phyloP scores from a whole-genome alignment of 345 rosid species.

The Bruguiera parviflora region DNA sequence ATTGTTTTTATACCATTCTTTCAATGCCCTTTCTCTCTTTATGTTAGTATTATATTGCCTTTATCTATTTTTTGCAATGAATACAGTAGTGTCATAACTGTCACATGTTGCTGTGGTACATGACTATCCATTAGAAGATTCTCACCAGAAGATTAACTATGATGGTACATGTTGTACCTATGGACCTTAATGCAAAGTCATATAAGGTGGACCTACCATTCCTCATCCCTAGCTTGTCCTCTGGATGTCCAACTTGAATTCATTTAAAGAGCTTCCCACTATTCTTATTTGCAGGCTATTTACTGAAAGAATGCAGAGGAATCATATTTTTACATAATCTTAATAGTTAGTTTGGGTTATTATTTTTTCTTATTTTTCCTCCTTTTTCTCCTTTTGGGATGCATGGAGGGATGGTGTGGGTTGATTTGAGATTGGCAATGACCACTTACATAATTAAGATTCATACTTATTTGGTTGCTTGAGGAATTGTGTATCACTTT shows the following conservation, averaged over 20 bases:
- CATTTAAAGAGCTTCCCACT: neutral
- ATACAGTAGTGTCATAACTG: neutral
- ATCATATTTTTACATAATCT: neutral
- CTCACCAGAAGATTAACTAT: neutral
- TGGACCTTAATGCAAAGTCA: constrained; percentile 5
- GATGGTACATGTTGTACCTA: neutral
- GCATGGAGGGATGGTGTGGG: neutral
- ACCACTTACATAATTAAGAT: neutral
- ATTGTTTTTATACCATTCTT: neutral
- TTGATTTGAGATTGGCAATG: neutral
- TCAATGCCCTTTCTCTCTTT: neutral
- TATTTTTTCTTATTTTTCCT: neutral
- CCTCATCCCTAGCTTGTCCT: neutral
- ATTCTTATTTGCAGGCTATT: neutral
- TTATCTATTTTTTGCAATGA: neutral
- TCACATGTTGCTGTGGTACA: neutral
- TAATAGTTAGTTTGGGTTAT: neutral
- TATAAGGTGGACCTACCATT: neutral
- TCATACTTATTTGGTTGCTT: neutral
- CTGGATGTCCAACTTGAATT: neutral
- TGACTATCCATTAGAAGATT: neutral
- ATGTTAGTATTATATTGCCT: neutral
- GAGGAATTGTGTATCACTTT: too few relatives aligned
- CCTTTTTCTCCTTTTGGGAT: neutral
- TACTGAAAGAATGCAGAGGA: neutral